phyloP scores from a whole-genome alignment of 2,329 filamentous ascomycete species.

The Clonostachys chloroleuca region DNA sequence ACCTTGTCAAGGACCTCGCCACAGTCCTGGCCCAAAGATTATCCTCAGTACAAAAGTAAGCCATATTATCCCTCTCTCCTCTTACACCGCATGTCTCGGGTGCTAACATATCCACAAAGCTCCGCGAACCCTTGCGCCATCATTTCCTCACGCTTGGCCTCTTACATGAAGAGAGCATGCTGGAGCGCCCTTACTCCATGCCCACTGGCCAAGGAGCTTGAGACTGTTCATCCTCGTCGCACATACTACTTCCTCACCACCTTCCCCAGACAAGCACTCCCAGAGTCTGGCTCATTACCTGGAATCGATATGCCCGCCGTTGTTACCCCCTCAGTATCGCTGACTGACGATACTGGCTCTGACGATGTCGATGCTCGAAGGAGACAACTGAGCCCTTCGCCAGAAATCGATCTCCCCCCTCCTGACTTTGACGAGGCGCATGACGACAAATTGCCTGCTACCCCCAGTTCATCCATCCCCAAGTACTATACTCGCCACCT shows the following conservation, averaged over 20 bases:
- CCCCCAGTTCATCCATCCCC: slow-evolving; percentile 50
- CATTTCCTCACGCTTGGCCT: slow-evolving; percentile 85
- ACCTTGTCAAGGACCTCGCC: slow-evolving; percentile 91
- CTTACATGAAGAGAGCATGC: slow-evolving; percentile 81
- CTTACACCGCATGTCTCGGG: slow-evolving; percentile 17
- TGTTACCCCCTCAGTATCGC: slow-evolving; percentile 79
- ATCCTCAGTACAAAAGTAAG: slow-evolving; percentile 87
- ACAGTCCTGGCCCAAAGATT: slow-evolving; percentile 72
- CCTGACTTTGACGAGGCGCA: slow-evolving; percentile 77
- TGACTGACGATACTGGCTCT: slow-evolving; percentile 43
- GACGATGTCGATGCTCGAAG: slow-evolving; percentile 70
- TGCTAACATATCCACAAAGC: slow-evolving; percentile 38
- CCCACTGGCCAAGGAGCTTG: slow-evolving; percentile 87
- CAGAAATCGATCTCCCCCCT: slow-evolving; percentile 86
- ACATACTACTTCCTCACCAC: slow-evolving; percentile 96
- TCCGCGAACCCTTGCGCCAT: slow-evolving; percentile 95
- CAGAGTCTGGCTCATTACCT: slow-evolving; percentile 33
- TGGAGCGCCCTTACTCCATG: slow-evolving; percentile 78
- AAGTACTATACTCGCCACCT: slow-evolving; percentile 35
- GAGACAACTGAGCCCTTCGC: slow-evolving; percentile 78
- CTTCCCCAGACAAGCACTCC: slow-evolving; percentile 77
- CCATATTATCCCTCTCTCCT: slow-evolving; percentile 14
- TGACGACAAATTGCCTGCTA: slow-evolving; percentile 56
- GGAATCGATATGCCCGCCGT: slow-evolving; percentile 48
- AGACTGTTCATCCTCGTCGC: slow-evolving; percentile 86